Base-by-base conservation (phyloP, 345 rosid genomes). In the Euphorbia lathyris region DNA sequence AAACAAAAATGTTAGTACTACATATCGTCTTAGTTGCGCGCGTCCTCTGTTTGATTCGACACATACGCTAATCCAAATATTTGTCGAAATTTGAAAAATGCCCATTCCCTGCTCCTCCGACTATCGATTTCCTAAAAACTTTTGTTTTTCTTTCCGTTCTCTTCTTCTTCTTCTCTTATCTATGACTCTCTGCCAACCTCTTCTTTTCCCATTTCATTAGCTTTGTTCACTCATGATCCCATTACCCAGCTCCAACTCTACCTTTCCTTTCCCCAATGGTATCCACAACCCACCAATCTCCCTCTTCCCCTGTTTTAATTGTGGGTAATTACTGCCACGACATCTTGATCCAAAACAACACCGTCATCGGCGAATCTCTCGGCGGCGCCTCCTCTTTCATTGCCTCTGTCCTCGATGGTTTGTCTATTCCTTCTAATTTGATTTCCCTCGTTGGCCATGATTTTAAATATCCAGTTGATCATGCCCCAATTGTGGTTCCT, bases 301-400 rank as follows among this genome's bases (percentile, higher is more conserved):
- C 67, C 23, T 45, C 66, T 25, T 81, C 59, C 55, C 80, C 88
- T 5, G 91, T 89, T 45, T 84, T 96, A 68, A 82, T 96, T 66
- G 98, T 83, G 23, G 99, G 99, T 1, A 95, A 92, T 43, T 88
- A 87, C 70, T 92, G 96, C 86, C 99, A 95, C 82, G 99, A 92
- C 72, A 87, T 92, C 60, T 78, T 96, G 25, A 83, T 89, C 75
- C 90, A 82, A 65, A 74, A 84, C 75, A 79, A 77, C 76, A 9
- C 76, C 69, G 76, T 86, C 48, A 65, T 86, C 10, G 97, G 88
- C 27, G 91, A 92, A 73, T 85, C 98, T 23, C 94, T 95, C 57
- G 99, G 99, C 72, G 98, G 99, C 76, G 98, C 93, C 63, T 86
- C 89, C 81, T 88, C 99, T 67, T 95, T 95, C 83, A 83, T 95